Evolutionary conservation across 441 rosid genomes (phyloP).

Genomic region (Geranium incanum): DNA sequence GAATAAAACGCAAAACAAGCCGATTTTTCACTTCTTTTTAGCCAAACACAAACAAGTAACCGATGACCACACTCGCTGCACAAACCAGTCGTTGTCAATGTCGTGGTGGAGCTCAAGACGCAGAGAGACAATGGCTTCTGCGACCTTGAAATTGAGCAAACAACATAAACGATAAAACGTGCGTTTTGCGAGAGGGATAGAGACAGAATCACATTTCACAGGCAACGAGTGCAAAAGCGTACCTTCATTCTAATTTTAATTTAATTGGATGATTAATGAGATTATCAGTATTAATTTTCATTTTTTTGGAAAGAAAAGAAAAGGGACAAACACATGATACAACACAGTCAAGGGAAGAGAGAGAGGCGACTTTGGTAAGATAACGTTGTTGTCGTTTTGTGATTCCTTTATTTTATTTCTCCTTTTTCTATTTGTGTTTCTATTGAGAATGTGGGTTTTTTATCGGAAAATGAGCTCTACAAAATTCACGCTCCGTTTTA

Average conservation of each 20-base stretch:
- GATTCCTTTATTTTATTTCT: neutral
- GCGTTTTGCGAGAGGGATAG: neutral
- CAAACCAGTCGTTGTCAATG: neutral
- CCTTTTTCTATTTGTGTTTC: neutral
- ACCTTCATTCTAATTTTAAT: neutral
- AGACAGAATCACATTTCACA: neutral
- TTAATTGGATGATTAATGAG: neutral
- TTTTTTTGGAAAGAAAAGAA: neutral
- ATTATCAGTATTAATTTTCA: neutral
- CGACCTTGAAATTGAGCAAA: neutral
- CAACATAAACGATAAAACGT: neutral
- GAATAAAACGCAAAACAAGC: conserved; percentile 8
- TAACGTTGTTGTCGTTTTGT: conserved; percentile 6
- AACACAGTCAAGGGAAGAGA: neutral
- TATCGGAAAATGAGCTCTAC: neutral
- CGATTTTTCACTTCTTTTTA: conserved; percentile 18
- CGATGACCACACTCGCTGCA: conserved; percentile 11
- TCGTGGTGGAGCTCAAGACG: neutral
- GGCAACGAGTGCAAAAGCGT: neutral
- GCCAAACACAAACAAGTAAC: conserved; percentile 15
- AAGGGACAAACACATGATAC: neutral
- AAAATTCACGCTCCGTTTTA: neutral
- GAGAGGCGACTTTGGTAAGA: conserved; percentile 1
- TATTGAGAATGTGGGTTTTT: conserved; percentile 9
- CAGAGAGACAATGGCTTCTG: neutral